Evolutionary conservation across 2,329 filamentous ascomycete genomes (phyloP), one percentile per base, ranked within the genome.

Genomic region (Sarocladiaceae sp.): DNA sequence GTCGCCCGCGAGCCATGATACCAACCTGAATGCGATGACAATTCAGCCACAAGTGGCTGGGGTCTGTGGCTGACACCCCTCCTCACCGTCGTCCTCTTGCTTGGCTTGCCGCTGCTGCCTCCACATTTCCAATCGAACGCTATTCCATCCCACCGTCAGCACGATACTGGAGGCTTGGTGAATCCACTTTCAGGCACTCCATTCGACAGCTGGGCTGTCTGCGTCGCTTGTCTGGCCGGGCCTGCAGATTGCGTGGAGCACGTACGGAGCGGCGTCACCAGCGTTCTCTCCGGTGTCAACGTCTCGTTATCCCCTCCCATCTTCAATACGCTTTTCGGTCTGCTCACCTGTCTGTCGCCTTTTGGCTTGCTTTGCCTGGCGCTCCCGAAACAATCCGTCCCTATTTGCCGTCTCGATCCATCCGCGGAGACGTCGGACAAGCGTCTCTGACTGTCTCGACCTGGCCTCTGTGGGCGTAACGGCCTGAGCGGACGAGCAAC

Each of bases 141-240:
- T 23, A 40, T 17, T 37, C n/a, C 35, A 37, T 6, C 11, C 11
- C n/a, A 15, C 37, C 18, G 37, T 40, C 37, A 23, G 37, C 37
- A 40, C 5, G 17, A 23, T 23, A 6, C 35, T 37, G 35, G 26
- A 46, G 26, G 13, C 44, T 33, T 31, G 44, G n/a, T 17, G 26
- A 48, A 17, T n/a, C 44, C 44, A 48, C 44, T 33, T 22, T 48
- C 44, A 48, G 44, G 44, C 44, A 48, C 44, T 33, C 44, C 44
- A 48, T 48, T 33, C 44, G 40, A 46, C 40, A 15, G 39, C 25
- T 7, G 18, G n/a, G n/a, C 29, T 15, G 8, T 33, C 29, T 33
- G 29, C 29, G n/a, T n/a, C n/a, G n/a, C n/a, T n/a, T n/a, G n/a
- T n/a, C 13, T n/a, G 40, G 15, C 35, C 35, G 18, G 40, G 23